Base-by-base conservation (phyloP, 768 basidiomycete genomes). In the Rhizopogon vinicolor region DNA sequence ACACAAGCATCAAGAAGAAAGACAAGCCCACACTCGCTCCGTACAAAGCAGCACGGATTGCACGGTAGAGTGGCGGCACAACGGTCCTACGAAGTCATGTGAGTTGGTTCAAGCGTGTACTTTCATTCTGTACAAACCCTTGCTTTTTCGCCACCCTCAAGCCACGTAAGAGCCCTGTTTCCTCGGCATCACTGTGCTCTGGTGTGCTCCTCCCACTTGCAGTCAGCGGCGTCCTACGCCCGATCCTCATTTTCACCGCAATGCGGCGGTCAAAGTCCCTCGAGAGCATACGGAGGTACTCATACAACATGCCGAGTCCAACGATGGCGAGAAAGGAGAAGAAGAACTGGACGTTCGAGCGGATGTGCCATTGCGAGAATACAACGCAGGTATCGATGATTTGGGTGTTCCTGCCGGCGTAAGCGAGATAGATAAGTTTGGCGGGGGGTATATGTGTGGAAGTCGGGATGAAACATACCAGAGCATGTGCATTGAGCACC, bases 1-100 rank as follows among this genome's bases (percentile, higher is more conserved):
- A 94, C 41, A 96, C 85, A 55, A 97, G 75, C 93, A 97, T 97
- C 66, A 93, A 82, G 81, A 92, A 91, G 77, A 89, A 90, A 37
- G 90, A 90, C 56, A 93, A 69, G 68, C 87, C 86, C 19, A 93
- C 83, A 3, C 83, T 83, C 4, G 77, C 70, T n/a, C 86, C 91
- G 62, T 95, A 96, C 39, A 92, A 66, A 1, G 67, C 61, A 6
- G 91, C 87, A 25, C 91, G 79, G 43, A 85, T 62, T n/a, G 76
- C 57, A 22, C 87, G 83, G 41, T 76, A 71, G 7, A 72, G 52
- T 22, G 72, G 55, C 0, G 86, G 84, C 1, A 87, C 77, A 9
- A 74, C 73, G 8, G 73, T 74, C 18, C 86, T 87, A 58, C 12
- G 18, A 28, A 54, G 25, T 12, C 6, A 48, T 37, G 19, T n/a